Evolutionary conservation across 768 basidiomycete genomes (phyloP).

Genomic region (Kwoniella dejecticola): DNA sequence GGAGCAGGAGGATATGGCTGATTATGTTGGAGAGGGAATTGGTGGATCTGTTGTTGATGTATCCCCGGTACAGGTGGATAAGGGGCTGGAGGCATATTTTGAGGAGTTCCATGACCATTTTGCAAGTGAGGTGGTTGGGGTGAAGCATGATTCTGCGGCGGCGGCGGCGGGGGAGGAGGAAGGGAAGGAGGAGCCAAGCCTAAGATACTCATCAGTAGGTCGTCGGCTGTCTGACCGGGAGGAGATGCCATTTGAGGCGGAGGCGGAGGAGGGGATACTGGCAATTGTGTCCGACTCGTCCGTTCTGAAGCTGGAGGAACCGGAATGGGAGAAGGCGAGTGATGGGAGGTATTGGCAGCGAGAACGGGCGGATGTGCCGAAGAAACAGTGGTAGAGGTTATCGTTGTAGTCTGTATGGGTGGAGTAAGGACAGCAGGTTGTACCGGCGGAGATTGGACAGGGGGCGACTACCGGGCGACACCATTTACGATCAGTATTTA

Average conservation of each 20-base stretch:
- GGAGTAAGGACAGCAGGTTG: slow-evolving; percentile 12
- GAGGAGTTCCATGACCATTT: background rate
- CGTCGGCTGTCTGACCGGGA: slow-evolving; percentile 46
- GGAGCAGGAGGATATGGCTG: slow-evolving; percentile 7
- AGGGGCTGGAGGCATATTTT: background rate
- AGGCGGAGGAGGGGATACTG: slow-evolving; percentile 6
- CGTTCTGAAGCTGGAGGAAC: background rate
- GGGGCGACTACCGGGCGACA: slow-evolving; percentile 3
- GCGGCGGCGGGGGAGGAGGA: background rate
- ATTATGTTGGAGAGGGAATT: slow-evolving; percentile 10
- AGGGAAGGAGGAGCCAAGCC: slow-evolving; percentile 20
- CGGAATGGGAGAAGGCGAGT: background rate
- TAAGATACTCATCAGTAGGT: slow-evolving; percentile 41
- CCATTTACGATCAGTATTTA: background rate
- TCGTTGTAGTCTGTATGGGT: background rate
- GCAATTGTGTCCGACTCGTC: background rate
- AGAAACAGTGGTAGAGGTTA: slow-evolving; percentile 7
- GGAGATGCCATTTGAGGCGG: slow-evolving; percentile 19
- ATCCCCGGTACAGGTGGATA: background rate
- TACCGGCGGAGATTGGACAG: slow-evolving; percentile 15
- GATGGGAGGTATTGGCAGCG: background rate
- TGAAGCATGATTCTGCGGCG: background rate
- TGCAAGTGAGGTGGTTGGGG: background rate
- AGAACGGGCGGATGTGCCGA: slow-evolving; percentile 9
- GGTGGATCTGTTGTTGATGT: background rate